A percentile compares a stretch with the other conserved stretches of the same genome.
Evolutionary conservation across 208 protist genomes (phyloP).

Genomic region (Wallacemonas sp.): DNA sequence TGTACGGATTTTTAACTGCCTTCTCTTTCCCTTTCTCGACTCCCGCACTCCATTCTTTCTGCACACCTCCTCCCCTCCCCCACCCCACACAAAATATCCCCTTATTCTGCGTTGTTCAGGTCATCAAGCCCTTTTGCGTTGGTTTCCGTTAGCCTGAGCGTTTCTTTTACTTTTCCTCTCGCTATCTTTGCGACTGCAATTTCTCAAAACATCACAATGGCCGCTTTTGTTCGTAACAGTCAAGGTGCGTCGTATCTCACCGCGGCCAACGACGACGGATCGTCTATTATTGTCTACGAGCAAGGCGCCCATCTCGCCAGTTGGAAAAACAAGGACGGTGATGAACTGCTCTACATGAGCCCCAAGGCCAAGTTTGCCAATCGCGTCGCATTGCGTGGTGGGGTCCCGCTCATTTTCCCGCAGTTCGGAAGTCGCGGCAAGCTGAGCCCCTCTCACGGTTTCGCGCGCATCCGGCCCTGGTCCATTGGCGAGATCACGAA

Average conservation of each 20-base stretch:
- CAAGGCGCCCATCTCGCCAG: conserved; percentile 88
- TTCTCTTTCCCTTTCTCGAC: background rate
- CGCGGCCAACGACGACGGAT: conserved; percentile 55
- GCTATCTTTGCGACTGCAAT: background rate
- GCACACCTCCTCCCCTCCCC: background rate
- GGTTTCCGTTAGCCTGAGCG: too few species aligned
- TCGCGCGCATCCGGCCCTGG: conserved; percentile 63
- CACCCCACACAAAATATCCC: too few species aligned
- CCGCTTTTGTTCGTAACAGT: conserved; percentile 36
- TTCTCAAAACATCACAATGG: conserved; percentile 13
- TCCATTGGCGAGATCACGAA: conserved; percentile 28
- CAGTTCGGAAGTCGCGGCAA: conserved; percentile 82
- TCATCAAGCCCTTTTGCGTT: too few species aligned
- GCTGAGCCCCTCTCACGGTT: conserved; percentile 72
- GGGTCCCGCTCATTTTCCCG: conserved; percentile 88
- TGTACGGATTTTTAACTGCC: too few species aligned
- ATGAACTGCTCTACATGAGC: conserved; percentile 82
- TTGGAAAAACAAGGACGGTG: conserved; percentile 59
- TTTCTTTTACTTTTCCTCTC: too few species aligned
- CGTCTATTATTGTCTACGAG: conserved; percentile 75
- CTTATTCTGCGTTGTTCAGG: too few species aligned
- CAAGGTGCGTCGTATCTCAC: conserved; percentile 35
- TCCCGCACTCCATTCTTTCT: background rate
- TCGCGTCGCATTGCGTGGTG: conserved; percentile 77
- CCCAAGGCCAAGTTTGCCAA: conserved; percentile 72